Evolutionary conservation across 2,329 filamentous ascomycete genomes (phyloP), one percentile per base, ranked within the genome.

Genomic region (Bipolaris sorokiniana): DNA sequence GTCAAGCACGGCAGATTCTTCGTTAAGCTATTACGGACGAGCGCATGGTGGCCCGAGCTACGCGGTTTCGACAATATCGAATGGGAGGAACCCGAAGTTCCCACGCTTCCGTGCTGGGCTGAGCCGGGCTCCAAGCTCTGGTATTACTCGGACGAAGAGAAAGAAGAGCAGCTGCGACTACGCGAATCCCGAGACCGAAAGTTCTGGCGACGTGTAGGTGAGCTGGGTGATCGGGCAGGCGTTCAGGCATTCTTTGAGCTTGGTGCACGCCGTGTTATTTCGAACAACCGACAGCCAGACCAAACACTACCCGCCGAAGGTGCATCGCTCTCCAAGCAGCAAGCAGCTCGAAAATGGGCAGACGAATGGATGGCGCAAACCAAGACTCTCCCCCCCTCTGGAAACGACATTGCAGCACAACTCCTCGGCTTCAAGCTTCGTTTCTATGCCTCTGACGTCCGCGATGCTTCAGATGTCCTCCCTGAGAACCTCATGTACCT

Each of bases 391-490:
- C 93, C 93, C 4, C 92, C 93, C 1, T 83, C 85, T 28, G 95
- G 96, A 28, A 99, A 97, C 73, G 87, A 89, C 41, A 91, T 96
- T 57, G 95, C 95, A 1, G 96, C 96, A 28, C 95, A 98, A 74
- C 84, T 99, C 3, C 87, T 99, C 13, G 95, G 95, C 3, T 99
- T 99, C 83, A 99, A 99, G 77, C 84, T 99, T 48, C 90, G 91
- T 13, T 99, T 97, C 76, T 99, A 99, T 72, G 90, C 91, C 38
- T 96, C 92, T 0, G 82, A 88, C 26, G 88, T 90, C 34, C 86
- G 94, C 54, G 87, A 91, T 58, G 84, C 88, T 51, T 81, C 84
- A 1, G 95, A 98, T 69, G 83, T 88, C 2, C 82, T 98, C 2
- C 95, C 95, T 0, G 91, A 95, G 37, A 99, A 99, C 67, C 83